Conservation (phyloP, 2,329 filamentous ascomycete genomes). For the Balansia obtecta region DNA sequence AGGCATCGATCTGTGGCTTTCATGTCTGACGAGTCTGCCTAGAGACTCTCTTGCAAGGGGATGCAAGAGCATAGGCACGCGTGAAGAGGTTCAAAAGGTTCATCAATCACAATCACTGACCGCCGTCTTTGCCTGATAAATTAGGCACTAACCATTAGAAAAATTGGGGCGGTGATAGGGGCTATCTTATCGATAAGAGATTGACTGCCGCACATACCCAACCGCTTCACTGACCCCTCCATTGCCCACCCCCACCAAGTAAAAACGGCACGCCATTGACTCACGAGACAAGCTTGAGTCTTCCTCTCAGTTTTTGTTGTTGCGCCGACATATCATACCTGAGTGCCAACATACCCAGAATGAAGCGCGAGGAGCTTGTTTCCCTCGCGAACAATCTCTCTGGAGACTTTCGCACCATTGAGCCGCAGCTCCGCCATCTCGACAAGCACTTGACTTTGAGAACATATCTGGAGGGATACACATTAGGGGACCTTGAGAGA, state of each 20-base stretch:
- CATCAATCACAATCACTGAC: background rate
- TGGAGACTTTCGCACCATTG: conserved; percentile 72
- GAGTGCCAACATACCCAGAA: conserved; percentile 17
- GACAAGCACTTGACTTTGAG: conserved; percentile 81
- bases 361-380: conserved; percentile 46
- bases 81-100: conserved; percentile 2
- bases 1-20: conserved; percentile 40
- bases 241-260: conserved; percentile 11
- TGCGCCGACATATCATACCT: background rate
- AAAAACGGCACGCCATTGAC: conserved; percentile 15
- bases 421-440: conserved; percentile 60
- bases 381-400: conserved; percentile 37
- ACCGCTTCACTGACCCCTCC: conserved; percentile 10
- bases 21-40: conserved; percentile 27
- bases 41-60: background rate
- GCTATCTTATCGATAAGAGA: conserved; percentile 1
- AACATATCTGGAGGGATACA: conserved; percentile 75
- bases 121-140: conserved; percentile 14
- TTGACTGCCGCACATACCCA: too few species aligned
- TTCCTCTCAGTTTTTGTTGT: background rate
- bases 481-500: conserved; percentile 62
- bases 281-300: conserved; percentile 7
- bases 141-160: conserved; percentile 10
- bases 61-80: conserved; percentile 2
- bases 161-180: too few species aligned